These are phyloP conservation scores for Gelatoporia subvermispora DNA, from an alignment of 768 basidiomycete genomes.

Conservation along the genomic window DNA sequence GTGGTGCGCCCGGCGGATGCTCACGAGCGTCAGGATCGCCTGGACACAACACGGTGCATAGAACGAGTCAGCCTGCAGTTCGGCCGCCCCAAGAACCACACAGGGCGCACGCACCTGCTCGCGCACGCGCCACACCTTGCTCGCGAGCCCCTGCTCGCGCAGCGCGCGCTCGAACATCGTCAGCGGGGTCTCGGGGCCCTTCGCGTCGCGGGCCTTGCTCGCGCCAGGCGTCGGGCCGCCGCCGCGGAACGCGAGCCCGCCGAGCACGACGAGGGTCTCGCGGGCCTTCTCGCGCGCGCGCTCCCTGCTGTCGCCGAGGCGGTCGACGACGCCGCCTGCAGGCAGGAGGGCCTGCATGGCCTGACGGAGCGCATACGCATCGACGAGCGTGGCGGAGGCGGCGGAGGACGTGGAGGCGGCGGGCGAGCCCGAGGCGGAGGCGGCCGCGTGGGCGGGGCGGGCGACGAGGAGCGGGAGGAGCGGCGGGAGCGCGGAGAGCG, in stretches of 20 bases:
- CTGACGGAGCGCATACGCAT: conserved; percentile 59
- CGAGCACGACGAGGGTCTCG: conserved; percentile 70
- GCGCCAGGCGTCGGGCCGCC: conserved; percentile 34
- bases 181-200: conserved; percentile 65
- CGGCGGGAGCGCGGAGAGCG: conserved; percentile 63
- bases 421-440: conserved; percentile 29
- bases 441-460: conserved; percentile 16
- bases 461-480: conserved; percentile 60
- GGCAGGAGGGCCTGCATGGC: conserved; percentile 67
- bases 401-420: conserved; percentile 45
- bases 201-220: conserved; percentile 46
- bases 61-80: not conserved
- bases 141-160: conserved; percentile 66
- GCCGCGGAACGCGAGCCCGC: conserved; percentile 63
- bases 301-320: conserved; percentile 75
- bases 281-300: conserved; percentile 68
- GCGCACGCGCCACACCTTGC: conserved; percentile 82
- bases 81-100: not conserved
- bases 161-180: conserved; percentile 67
- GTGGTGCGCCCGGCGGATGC: conserved; percentile 65
- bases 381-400: conserved; percentile 41
- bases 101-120: conserved; percentile 62
- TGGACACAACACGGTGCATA: conserved; percentile 7
- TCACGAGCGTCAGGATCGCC: conserved; percentile 62
- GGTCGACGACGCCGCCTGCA: conserved; percentile 73